Base-by-base conservation (phyloP, 192 early-diverging fungal species). In the Coemansia sp. region DNA sequence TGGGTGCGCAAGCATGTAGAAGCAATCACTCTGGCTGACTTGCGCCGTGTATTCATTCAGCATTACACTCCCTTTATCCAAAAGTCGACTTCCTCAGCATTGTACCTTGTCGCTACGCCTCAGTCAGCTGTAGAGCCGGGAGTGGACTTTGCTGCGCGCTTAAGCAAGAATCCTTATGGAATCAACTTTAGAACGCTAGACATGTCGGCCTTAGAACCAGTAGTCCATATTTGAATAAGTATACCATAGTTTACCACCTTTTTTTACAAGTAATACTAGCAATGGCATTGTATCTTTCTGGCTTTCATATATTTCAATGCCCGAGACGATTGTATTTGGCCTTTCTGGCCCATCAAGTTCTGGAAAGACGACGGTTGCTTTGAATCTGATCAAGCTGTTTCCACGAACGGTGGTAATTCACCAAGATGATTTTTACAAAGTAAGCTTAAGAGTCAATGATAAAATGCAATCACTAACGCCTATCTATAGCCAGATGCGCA, bases 351-450 rank as follows among this genome's bases (percentile, higher is more conserved):
- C 86, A 13, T 85, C 86, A 0, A 88, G 84, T 51, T 83, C 86
- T 0, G 88, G 88, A 7, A 90, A 90, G 70, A 87, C 86, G 66
- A 85, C 84, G 1, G 51, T 88, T 5, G 78, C 83, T 0, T 80
- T 83, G 16, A 79, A 76, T 30, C 64, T 90, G 16, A 45, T 64
- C 38, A 75, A 79, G 31, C 63, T 88, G 26, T 64, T 89, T 11
- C 84, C 87, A 3, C 81, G 82, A 39, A 76, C 70, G 10, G 62
- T 79, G 10, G 68, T 87, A 7, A 50, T 89, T 20, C 85, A 87
- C 62, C 89, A 91, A 59, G 89, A 91, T 68, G 83, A 87, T 55
- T 91, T 85, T 71, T 91, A 85, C 70, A 81, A 72, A 55, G 68
- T 70, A 83, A 52, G 60, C 31, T 18, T 31, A 35, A 26, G 23